Base-by-base conservation (phyloP, 805 yeast genomes). In the Zygosaccharomyces gambellarensis region DNA sequence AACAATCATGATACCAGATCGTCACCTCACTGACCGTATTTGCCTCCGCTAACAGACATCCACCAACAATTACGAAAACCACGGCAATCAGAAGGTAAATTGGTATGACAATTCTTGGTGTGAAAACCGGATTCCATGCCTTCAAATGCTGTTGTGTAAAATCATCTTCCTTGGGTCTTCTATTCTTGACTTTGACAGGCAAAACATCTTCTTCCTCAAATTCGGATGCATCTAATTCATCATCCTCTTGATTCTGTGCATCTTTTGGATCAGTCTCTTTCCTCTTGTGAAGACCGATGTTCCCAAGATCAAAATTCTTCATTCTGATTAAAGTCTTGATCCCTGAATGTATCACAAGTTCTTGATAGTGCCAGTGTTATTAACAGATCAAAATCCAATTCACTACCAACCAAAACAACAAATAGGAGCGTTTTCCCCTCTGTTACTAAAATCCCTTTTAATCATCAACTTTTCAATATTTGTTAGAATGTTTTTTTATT, bases 41-140 rank as follows among this genome's bases (percentile, higher is more conserved):
- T 3, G 90, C 77, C 11, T 92, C 84, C 51, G 80, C 78, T 23
- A 90, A 67, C 56, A 94, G 79, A 39, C 85, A 90, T 19, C 90
- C 89, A 21, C 99, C 99, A 48, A 94, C 78, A 12, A 96, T 95
- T 10, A 92, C 87, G 64, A 90, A 86, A 11, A 94, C 75, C n/a
- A 85, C 75, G 1, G 95, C 89, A 39, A 90, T 72, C 11, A 81
- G 51, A 39, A 90, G 71, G 57, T 90, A 80, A 49, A 92, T 71
- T 6, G 97, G 96, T 46, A 92, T 77, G 45, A 92, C 95, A 27
- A 94, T 81, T 60, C 81, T 83, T 5, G 97, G 97, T 1, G 97
- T 90, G 57, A 90, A 77, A 52, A 94, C 87, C 1, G 98, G 98
- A 48, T 80, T 81, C 64, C 78, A 69, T 19, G 83, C 74, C 46